A percentile compares a stretch with the other conserved stretches of the same genome.
These are phyloP conservation scores for Tuber microsphaerosporum DNA, from an alignment of 495 filamentous ascomycete genomes.

Conservation along the genomic window DNA sequence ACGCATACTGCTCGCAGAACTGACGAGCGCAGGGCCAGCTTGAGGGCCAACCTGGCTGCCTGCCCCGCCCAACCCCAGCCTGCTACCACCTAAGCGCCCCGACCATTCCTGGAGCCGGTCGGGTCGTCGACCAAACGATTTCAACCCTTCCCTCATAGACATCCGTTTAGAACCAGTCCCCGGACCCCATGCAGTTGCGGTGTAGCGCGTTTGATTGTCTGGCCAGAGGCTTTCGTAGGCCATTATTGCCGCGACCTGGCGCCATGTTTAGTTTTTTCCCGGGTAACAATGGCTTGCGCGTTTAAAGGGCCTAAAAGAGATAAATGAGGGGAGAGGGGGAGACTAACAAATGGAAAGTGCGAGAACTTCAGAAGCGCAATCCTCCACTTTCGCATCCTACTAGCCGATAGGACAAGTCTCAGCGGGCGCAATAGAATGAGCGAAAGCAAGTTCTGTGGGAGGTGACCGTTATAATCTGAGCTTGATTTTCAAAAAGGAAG, in stretches of 20 bases:
- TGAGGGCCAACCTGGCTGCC: constrained; percentile 26
- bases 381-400: constrained; percentile 58
- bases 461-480: constrained; percentile 36
- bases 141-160: constrained; percentile 39
- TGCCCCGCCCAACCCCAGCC: constrained; percentile 40
- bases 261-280: neutral
- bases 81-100: constrained; percentile 35
- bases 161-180: constrained; percentile 23
- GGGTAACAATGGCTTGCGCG: neutral
- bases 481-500: constrained; percentile 20
- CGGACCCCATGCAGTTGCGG: constrained; percentile 35
- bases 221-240: constrained; percentile 48
- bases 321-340: constrained; percentile 3
- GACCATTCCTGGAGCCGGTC: constrained; percentile 37
- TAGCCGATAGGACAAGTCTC: constrained; percentile 65
- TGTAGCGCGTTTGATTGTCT: constrained; percentile 30
- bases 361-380: constrained; percentile 72
- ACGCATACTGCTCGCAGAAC: constrained; percentile 36
- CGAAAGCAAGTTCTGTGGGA: constrained; percentile 68
- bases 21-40: constrained; percentile 34
- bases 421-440: constrained; percentile 76
- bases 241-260: constrained; percentile 50
- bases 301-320: neutral
- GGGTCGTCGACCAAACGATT: constrained; percentile 33
- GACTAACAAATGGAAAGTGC: constrained; percentile 55